Base-by-base conservation (phyloP, 2,329 filamentous ascomycete genomes). In the Coniochaeta pulveracea region DNA sequence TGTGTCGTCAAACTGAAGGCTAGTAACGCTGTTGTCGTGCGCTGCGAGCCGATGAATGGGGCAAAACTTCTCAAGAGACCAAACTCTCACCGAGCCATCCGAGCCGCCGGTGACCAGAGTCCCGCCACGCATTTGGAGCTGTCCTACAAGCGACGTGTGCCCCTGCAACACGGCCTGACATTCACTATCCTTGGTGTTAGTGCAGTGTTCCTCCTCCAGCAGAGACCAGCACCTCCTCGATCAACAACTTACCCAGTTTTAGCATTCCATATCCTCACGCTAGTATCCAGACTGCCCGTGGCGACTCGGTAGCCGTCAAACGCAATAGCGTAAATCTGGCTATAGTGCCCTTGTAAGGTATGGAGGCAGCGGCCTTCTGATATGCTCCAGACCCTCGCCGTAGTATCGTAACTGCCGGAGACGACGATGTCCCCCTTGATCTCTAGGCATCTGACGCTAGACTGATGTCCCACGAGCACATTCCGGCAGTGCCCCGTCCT, bases 341-440 rank as follows among this genome's bases (percentile, higher is more conserved):
- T 96, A 59, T 95, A 98, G 57, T 98, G 91, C 1, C 91, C 91
- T 27, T 81, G 79, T 24, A 98, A 67, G 1, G 86, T 95, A 44
- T 89, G 80, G 35, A 96, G 63, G 55, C 91, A 98, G 41, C 85
- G 78, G 19, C 91, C 91, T 58, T 95, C 85, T 2, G 85, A 93
- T 34, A 98, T 96, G 55, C 85, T 95, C 91, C 91, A 98, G 37
- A 98, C 89, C 47, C 86, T 81, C 15, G 91, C 91, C 15, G 85
- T 95, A 6, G 91, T 95, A 54, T 98, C 91, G 58, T 98, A 98
- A 56, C 86, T 94, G 37, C 91, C 91, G 19, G 88, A 95, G n/a
- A 98, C 91, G 25, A 96, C 85, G 43, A 94, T 77, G 57, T 98
- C 89, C 35, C 88, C 91, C 53, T 94, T 85, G 48, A 96, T 94